Evolutionary conservation across 805 yeast species (phyloP), one percentile per base, ranked within the genome.

Genomic region (Tanozyma kutaoensis): DNA sequence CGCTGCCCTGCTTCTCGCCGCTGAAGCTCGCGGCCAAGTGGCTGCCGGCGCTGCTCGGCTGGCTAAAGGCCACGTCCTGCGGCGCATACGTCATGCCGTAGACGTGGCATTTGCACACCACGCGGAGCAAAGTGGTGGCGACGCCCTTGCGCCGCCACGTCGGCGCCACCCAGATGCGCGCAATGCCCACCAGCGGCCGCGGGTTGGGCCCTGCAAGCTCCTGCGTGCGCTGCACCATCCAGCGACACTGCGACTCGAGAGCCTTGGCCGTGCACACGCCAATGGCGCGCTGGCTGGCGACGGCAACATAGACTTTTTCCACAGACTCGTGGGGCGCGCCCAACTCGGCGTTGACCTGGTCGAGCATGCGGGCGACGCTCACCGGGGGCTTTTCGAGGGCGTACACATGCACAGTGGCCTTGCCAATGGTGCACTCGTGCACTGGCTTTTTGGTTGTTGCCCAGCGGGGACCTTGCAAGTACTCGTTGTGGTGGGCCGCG

Each of bases 31-130:
- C 46, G 0, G 85, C 82, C 18, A 76, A 53, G 30, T 62, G 58
- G 2, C 72, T 71, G 0, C 88, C 88, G 31, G 64, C 59, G 26
- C 59, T 66, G 31, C 79, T 71, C 0, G 86, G 85, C 43, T 77
- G 88, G 24, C 81, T 72, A 69, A 81, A 77, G 1, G 73, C 79
- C 12, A 77, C 44, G 32, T 69, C 62, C 11, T 34, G 36, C 30
- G 48, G 62, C 2, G 49, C 47, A 10, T 75, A 36, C 0, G 14
- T 26, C 29, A 64, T 40, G 0, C 81, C 82, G 39, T 67, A 69
- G 1, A 73, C 48, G 14, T 68, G 50, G 29, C 67, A 37, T 2
- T 41, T 41, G 28, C 60, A 46, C 1, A 72, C 69, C 3, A 57
- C 43, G 3, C 62, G 44, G 4, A 76, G 37, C 24, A 77, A 39